phyloP scores from a whole-genome alignment of 257 asterid species.

The Plectranthus barbatus region DNA sequence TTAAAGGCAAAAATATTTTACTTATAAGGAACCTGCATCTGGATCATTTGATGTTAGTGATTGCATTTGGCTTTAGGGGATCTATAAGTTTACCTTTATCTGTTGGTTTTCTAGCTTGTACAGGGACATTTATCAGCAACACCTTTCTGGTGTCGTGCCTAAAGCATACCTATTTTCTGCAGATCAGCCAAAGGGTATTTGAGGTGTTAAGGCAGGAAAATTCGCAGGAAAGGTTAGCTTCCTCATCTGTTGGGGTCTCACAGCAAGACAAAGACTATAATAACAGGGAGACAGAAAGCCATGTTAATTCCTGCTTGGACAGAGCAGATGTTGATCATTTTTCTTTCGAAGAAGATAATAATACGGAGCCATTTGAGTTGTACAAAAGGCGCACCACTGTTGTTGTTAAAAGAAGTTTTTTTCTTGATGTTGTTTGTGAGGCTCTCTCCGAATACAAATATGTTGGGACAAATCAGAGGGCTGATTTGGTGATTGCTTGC shows the following conservation, averaged over 20 bases:
- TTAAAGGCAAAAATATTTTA: not conserved
- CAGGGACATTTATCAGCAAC: not conserved
- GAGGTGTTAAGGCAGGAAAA: constrained; percentile 48
- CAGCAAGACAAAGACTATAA: constrained; percentile 29
- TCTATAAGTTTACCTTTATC: not conserved
- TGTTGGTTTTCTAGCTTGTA: not conserved
- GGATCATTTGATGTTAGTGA: not conserved
- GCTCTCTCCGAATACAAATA: constrained; percentile 87
- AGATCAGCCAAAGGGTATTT: constrained; percentile 77
- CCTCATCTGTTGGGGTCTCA: constrained; percentile 27
- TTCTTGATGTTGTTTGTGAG: constrained; percentile 66
- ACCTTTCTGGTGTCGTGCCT: constrained; percentile 7
- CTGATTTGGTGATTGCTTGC: constrained; percentile 76
- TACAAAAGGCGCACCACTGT: constrained; percentile 83
- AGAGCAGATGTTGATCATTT: constrained; percentile 18
- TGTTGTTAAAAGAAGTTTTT: constrained; percentile 50
- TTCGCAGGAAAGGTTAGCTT: constrained; percentile 29
- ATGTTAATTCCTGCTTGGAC: constrained; percentile 26
- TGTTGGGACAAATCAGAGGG: constrained; percentile 84
- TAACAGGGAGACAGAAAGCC: constrained; percentile 26
- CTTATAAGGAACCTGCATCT: not conserved
- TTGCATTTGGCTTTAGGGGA: not conserved
- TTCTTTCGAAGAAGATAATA: constrained; percentile 29
- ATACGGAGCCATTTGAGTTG: constrained; percentile 58
- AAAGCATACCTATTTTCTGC: constrained; percentile 12